Percentiles rank a stretch among this genome's conserved stretches.
Conservation (phyloP, 176 grass and related monocot genomes). For the Hyparrhenia diplandra region DNA sequence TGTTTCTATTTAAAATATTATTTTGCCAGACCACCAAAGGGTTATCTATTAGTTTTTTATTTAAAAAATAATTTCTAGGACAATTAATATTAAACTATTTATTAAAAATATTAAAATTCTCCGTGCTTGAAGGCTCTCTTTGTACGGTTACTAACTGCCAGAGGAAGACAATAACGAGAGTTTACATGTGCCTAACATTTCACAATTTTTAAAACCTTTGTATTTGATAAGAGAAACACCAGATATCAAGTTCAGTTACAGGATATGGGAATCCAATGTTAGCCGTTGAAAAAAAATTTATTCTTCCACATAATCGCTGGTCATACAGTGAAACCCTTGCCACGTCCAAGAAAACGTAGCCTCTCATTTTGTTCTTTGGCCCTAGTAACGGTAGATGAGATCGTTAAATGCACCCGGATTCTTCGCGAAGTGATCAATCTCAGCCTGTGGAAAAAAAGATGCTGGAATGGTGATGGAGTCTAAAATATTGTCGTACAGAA, state of each 20-base stretch:
- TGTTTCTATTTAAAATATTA: too few species aligned
- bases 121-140: background rate
- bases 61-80: too few species aligned
- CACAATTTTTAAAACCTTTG: background rate
- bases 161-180: background rate
- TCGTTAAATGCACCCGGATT: conserved; percentile 55
- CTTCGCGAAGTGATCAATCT: conserved; percentile 67
- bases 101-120: too few species aligned
- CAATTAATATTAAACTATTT: too few species aligned
- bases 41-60: too few species aligned
- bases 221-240: background rate
- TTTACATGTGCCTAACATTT: background rate
- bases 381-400: conserved; percentile 82
- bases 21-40: too few species aligned
- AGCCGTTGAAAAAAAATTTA: background rate
- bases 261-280: background rate
- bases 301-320: background rate
- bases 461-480: background rate
- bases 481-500: background rate
- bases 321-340: background rate
- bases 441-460: conserved; percentile 49
- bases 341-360: background rate
- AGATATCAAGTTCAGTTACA: background rate
- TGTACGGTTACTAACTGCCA: background rate
- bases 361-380: background rate